Conservation (phyloP, 371 early-diverging fungal genomes). For the Massospora cicadina region DNA sequence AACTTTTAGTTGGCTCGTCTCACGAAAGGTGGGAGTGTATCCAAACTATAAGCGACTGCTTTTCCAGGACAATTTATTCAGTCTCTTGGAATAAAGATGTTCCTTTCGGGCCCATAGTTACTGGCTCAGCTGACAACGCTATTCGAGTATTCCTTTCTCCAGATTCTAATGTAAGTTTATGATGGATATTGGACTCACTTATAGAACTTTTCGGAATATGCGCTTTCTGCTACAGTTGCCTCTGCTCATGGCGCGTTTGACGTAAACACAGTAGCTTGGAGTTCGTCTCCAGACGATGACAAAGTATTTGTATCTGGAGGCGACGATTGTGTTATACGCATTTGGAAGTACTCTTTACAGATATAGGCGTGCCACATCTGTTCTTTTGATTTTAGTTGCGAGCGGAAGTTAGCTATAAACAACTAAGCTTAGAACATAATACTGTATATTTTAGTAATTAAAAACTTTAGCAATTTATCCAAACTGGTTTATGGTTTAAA, state of each 20-base stretch:
- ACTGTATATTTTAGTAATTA: too few relatives aligned
- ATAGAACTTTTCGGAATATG: not conserved
- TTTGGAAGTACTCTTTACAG: conserved; percentile 71
- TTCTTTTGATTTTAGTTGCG: too few relatives aligned
- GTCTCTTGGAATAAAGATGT: conserved; percentile 74
- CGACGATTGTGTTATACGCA: conserved; percentile 91
- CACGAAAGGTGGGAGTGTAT: conserved; percentile 50
- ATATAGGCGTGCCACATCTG: too few relatives aligned
- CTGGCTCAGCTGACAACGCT: conserved; percentile 67
- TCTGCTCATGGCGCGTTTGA: conserved; percentile 4
- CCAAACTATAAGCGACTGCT: conserved; percentile 39
- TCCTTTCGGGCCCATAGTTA: conserved; percentile 41
- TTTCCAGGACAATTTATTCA: conserved; percentile 69
- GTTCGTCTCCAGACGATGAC: conserved; percentile 8
- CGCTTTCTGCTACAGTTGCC: not conserved
- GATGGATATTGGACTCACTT: not conserved
- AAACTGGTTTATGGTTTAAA: too few relatives aligned
- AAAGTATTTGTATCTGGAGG: conserved; percentile 91
- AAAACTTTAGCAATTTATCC: too few relatives aligned
- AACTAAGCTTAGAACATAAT: too few relatives aligned
- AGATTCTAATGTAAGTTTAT: not conserved
- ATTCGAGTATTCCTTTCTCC: conserved; percentile 36
- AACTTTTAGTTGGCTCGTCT: conserved; percentile 19
- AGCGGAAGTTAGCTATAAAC: too few relatives aligned
- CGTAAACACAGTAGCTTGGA: conserved; percentile 7